Percentiles rank a stretch among this genome's conserved stretches.
Conservation (phyloP, 305 asterid genomes). For the Fraxinus sp. region DNA sequence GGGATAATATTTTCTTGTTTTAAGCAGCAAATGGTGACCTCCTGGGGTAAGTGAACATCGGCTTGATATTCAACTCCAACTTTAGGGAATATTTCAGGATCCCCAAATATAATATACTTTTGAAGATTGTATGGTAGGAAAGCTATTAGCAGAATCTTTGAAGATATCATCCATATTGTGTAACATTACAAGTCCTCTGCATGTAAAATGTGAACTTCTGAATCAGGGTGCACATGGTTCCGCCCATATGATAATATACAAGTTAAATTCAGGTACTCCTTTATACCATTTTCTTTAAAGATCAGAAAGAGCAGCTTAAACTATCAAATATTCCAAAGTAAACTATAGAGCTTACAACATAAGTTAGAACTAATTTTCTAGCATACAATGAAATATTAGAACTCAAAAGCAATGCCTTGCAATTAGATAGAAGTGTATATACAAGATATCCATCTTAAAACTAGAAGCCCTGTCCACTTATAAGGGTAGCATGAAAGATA, state of each 20-base stretch:
- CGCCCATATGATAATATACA: neutral
- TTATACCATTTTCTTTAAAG: neutral
- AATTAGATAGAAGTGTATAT: neutral
- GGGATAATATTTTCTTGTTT: neutral
- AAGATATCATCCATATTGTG: neutral
- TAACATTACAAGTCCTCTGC: neutral
- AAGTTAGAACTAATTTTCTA: neutral
- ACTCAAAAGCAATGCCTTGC: neutral
- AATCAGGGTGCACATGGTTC: neutral
- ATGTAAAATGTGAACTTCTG: neutral
- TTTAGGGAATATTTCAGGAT: conserved; percentile 43
- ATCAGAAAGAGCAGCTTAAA: neutral
- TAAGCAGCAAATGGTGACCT: neutral
- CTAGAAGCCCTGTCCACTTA: neutral
- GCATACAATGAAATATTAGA: neutral
- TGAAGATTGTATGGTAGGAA: neutral
- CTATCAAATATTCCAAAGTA: neutral
- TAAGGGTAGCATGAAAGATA: neutral
- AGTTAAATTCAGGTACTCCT: neutral
- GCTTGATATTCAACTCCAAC: conserved; percentile 62
- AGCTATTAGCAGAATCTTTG: neutral
- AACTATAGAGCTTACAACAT: neutral
- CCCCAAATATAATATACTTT: conserved; percentile 16
- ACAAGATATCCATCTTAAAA: neutral
- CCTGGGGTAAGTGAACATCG: conserved; percentile 31